phyloP scores from a whole-genome alignment of 139 green algal genomes.

The Volvox reticuliferus region DNA sequence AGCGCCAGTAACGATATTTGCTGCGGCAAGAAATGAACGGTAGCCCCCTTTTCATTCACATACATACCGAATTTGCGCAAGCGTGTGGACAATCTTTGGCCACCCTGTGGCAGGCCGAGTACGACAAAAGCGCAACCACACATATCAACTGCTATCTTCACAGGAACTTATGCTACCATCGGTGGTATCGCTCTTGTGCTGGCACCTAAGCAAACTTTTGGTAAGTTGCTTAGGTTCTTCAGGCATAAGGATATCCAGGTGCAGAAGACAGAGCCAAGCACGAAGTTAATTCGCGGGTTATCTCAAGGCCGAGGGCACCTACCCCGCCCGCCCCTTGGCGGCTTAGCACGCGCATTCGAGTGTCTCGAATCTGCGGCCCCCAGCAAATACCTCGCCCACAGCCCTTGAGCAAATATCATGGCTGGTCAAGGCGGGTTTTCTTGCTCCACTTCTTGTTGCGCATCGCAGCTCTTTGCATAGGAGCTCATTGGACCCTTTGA shows the following conservation, averaged over 20 bases:
- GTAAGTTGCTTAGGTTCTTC: conserved; percentile 19
- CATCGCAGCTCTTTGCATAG: too few species aligned
- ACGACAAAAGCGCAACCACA: conserved; percentile 4
- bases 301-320: neutral
- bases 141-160: conserved; percentile 62
- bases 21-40: neutral
- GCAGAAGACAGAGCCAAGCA: neutral
- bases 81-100: neutral
- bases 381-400: neutral
- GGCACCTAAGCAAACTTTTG: conserved; percentile 51
- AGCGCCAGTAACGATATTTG: neutral
- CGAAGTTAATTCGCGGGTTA: too few species aligned
- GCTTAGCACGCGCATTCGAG: too few species aligned
- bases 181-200: conserved; percentile 51
- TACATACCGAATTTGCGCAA: neutral
- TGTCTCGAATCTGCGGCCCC: neutral
- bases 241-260: neutral
- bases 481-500: too few species aligned
- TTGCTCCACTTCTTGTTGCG: too few species aligned
- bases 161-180: conserved; percentile 58
- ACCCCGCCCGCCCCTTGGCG: too few species aligned
- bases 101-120: neutral
- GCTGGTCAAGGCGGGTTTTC: neutral
- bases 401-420: neutral
- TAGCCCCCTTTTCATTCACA: neutral